Evolutionary conservation across 768 basidiomycete species (phyloP).

Genomic region (Plicaturopsis crispa): DNA sequence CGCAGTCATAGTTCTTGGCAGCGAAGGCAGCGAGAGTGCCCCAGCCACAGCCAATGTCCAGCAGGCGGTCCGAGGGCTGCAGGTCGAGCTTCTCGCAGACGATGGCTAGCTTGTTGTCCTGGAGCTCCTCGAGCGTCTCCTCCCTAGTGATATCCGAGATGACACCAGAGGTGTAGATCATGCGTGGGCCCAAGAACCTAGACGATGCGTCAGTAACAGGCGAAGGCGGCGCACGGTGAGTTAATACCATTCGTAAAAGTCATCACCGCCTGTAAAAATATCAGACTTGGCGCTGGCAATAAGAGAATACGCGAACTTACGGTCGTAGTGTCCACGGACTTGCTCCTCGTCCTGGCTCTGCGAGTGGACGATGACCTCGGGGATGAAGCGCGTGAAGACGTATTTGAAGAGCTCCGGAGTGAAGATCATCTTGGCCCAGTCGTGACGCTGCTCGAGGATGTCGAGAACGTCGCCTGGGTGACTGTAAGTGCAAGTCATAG

Average conservation of each 20-base stretch:
- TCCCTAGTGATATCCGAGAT: slow-evolving; percentile 59
- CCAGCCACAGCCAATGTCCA: slow-evolving; percentile 94
- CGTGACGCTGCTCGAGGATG: slow-evolving; percentile 88
- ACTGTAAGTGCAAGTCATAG: not conserved
- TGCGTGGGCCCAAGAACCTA: slow-evolving; percentile 91
- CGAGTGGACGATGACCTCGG: slow-evolving; percentile 94
- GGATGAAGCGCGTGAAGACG: slow-evolving; percentile 78
- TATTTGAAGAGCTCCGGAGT: slow-evolving; percentile 92
- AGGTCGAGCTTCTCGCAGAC: slow-evolving; percentile 94
- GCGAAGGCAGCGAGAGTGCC: slow-evolving; percentile 93
- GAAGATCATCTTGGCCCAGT: slow-evolving; percentile 91
- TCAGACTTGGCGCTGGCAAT: not conserved
- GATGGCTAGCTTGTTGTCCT: slow-evolving; percentile 95
- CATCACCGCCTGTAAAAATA: slow-evolving; percentile 64
- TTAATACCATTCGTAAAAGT: slow-evolving; percentile 91
- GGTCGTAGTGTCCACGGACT: slow-evolving; percentile 93
- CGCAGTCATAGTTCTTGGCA: slow-evolving; percentile 94
- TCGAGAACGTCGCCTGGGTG: slow-evolving; percentile 83
- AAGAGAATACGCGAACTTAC: slow-evolving; percentile 31
- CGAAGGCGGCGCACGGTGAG: slow-evolving; percentile 5
- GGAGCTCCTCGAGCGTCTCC: slow-evolving; percentile 87
- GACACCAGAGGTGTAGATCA: slow-evolving; percentile 97
- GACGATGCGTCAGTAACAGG: not conserved
- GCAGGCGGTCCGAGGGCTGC: slow-evolving; percentile 74
- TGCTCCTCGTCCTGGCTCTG: slow-evolving; percentile 89